phyloP scores from a whole-genome alignment of 1,139 yeast species.

The Casaregolazyma lundiana region DNA sequence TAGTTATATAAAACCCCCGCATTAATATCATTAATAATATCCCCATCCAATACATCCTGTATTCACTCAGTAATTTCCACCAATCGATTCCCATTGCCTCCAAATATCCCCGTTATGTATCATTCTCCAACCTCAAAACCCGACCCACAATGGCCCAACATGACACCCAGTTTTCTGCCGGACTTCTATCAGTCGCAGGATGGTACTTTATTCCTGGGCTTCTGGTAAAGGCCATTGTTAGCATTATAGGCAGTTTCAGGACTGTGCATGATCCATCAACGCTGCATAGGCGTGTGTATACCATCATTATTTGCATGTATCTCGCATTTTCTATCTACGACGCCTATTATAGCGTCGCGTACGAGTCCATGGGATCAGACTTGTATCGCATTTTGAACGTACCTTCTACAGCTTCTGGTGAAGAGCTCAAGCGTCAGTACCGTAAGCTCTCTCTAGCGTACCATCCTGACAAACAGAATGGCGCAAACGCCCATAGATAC shows the following conservation, averaged over 20 bases:
- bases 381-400: conserved; percentile 22
- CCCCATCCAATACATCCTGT: too few species aligned
- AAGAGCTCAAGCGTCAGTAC: conserved; percentile 12
- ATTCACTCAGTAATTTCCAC: too few species aligned
- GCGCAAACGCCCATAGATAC: neutral
- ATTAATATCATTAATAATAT: too few species aligned
- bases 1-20: too few species aligned
- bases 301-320: conserved; percentile 17
- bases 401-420: conserved; percentile 13
- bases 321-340: conserved; percentile 18
- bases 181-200: conserved; percentile 18
- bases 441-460: conserved; percentile 25
- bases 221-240: neutral
- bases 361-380: conserved; percentile 15
- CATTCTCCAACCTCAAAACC: neutral
- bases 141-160: neutral
- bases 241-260: neutral
- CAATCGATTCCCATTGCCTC: too few species aligned
- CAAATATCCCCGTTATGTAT: neutral
- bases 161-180: conserved; percentile 7
- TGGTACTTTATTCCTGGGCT: conserved; percentile 25
- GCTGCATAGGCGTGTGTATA: conserved; percentile 18
- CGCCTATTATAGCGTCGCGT: conserved; percentile 15
- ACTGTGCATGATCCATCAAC: conserved; percentile 15
- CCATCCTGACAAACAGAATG: conserved; percentile 35